These are phyloP conservation scores for Fusarium begoniae DNA, from an alignment of 2,329 filamentous ascomycete genomes.

Conservation along the genomic window DNA sequence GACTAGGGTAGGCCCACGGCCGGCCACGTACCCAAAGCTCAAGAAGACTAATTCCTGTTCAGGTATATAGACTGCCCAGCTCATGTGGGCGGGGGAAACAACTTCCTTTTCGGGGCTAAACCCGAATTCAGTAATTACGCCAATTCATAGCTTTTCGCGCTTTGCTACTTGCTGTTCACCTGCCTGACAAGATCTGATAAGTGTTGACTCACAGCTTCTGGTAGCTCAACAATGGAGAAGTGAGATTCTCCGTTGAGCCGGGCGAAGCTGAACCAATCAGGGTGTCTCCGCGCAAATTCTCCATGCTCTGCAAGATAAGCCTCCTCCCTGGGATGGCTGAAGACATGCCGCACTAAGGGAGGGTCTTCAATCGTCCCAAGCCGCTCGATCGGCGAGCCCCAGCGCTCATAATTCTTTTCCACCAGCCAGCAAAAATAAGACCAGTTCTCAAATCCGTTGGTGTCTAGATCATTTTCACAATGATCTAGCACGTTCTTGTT, in stretches of 20 bases:
- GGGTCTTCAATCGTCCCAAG: not conserved
- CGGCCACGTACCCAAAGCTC: not conserved
- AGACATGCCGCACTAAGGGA: not conserved
- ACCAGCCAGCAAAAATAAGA: not conserved
- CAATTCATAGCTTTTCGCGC: fast-evolving
- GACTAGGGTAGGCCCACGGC: not conserved
- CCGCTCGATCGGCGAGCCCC: not conserved
- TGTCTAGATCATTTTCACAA: not conserved
- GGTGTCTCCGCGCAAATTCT: not conserved
- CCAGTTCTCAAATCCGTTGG: not conserved
- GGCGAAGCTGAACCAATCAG: not conserved
- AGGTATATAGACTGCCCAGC: no score
- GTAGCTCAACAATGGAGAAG: not conserved
- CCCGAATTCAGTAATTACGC: not conserved
- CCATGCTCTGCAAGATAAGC: not conserved
- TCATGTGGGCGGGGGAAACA: no score
- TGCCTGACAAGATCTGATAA: not conserved
- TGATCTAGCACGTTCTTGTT: not conserved
- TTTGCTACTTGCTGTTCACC: not conserved
- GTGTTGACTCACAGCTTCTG: not conserved
- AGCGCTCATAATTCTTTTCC: not conserved
- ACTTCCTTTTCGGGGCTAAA: not conserved
- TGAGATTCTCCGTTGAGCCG: not conserved
- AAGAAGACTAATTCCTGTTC: no score
- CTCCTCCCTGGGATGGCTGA: not conserved